Percentiles rank a stretch among this genome's conserved stretches.
phyloP scores from a whole-genome alignment of 1,284 basidiomycete genomes.

The Veloporphyrellus conicus region DNA sequence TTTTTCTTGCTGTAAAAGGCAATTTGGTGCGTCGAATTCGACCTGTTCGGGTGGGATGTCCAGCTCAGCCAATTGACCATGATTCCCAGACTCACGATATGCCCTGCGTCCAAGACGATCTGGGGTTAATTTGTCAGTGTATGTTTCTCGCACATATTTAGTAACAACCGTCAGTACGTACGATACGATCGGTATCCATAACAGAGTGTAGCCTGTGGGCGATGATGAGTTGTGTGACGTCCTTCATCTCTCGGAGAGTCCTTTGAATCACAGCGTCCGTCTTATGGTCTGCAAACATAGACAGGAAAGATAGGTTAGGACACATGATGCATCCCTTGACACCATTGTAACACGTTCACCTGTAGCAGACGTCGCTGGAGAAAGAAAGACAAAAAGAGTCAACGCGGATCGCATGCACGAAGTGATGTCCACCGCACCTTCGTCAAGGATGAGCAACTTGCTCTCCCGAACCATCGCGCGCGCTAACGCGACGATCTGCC shows the following conservation, averaged over 20 bases:
- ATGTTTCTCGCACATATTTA: neutral
- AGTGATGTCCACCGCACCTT: constrained; percentile 28
- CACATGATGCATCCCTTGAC: neutral
- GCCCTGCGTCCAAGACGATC: constrained; percentile 16
- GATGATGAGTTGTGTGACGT: constrained; percentile 34
- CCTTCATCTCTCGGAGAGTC: constrained; percentile 28
- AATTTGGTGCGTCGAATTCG: constrained; percentile 6
- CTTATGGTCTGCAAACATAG: constrained; percentile 21
- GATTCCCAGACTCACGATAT: constrained; percentile 11
- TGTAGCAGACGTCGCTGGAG: constrained; percentile 1
- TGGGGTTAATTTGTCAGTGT: no score
- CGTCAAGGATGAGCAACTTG: constrained; percentile 33
- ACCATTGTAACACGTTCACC: neutral
- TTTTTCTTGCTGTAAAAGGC: constrained; percentile 1
- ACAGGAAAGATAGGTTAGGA: neutral
- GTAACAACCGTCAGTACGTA: constrained; percentile 6
- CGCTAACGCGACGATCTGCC: constrained; percentile 57
- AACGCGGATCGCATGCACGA: neutral
- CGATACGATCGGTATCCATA: constrained; percentile 36
- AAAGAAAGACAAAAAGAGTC: neutral
- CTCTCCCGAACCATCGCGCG: constrained; percentile 32
- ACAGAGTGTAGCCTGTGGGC: constrained; percentile 38
- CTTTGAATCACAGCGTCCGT: constrained; percentile 32
- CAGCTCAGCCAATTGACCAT: no score
- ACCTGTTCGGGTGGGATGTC: constrained; percentile 1